These are phyloP conservation scores for Ceratobasidium sp. DNA, from an alignment of 1,284 basidiomycete species.

Conservation along the genomic window DNA sequence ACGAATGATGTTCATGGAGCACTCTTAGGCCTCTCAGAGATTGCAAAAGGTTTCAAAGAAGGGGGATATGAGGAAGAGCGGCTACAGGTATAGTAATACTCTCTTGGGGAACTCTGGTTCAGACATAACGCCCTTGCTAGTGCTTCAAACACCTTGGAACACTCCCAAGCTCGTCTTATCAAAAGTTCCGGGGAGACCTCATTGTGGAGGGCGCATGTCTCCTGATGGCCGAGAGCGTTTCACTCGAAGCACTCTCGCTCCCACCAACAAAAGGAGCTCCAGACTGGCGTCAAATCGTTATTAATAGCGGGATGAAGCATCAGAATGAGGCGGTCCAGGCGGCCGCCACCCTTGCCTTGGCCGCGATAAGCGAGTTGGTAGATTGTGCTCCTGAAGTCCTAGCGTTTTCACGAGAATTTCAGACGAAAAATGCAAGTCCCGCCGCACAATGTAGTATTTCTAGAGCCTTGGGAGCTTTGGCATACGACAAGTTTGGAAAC, in stretches of 20 bases:
- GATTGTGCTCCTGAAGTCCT: constrained; percentile 73
- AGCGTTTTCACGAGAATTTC: constrained; percentile 78
- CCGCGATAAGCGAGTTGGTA: constrained; percentile 72
- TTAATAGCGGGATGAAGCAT: constrained; percentile 78
- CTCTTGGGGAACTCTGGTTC: background rate
- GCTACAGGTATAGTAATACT: constrained; percentile 59
- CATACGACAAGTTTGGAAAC: constrained; percentile 71
- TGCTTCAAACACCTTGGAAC: constrained; percentile 67
- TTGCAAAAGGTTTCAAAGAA: constrained; percentile 69
- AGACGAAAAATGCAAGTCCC: constrained; percentile 62
- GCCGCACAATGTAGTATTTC: constrained; percentile 81
- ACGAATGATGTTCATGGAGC: constrained; percentile 82
- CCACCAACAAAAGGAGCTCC: constrained; percentile 60
- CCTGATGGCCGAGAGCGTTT: constrained; percentile 76
- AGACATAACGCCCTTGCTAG: constrained; percentile 43
- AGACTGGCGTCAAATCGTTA: constrained; percentile 75
- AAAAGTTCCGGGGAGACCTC: constrained; percentile 78
- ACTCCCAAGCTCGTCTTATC: constrained; percentile 69
- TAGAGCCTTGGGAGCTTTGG: constrained; percentile 77
- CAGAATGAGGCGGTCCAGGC: constrained; percentile 77
- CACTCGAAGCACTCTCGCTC: constrained; percentile 64
- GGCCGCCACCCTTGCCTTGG: constrained; percentile 75
- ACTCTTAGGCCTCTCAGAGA: constrained; percentile 78
- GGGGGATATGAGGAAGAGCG: constrained; percentile 55
- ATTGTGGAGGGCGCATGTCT: constrained; percentile 80